A percentile compares a stretch with the other conserved stretches of the same genome.
Conservation (phyloP, 495 filamentous ascomycete species). For the Aspergillus incahuasiensis region DNA sequence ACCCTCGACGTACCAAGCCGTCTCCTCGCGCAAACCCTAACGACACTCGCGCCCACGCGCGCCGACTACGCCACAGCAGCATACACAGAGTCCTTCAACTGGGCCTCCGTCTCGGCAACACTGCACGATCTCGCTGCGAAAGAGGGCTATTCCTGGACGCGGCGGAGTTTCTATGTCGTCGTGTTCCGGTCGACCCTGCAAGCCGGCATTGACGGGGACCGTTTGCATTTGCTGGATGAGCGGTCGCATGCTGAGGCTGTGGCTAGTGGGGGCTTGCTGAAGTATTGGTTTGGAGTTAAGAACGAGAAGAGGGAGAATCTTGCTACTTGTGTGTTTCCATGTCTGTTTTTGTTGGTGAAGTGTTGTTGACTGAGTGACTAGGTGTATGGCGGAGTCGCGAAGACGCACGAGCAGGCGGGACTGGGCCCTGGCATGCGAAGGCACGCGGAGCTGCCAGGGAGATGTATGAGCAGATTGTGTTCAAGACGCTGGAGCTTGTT, state of each 20-base stretch:
- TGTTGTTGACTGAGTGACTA: conserved; percentile 16
- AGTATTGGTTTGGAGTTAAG: conserved; percentile 80
- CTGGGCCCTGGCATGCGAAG: conserved; percentile 51
- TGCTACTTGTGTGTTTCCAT: conserved; percentile 56
- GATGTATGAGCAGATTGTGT: conserved; percentile 53
- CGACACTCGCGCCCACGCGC: conserved; percentile 54
- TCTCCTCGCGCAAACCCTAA: conserved; percentile 67
- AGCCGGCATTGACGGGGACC: conserved; percentile 53
- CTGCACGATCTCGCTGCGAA: conserved; percentile 39
- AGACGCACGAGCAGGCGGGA: conserved; percentile 65
- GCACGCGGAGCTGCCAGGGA: conserved; percentile 31
- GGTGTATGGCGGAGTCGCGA: conserved; percentile 65
- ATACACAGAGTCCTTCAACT: conserved; percentile 76
- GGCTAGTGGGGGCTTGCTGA: conserved; percentile 74
- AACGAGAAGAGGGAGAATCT: conserved; percentile 62
- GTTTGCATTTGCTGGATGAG: conserved; percentile 65
- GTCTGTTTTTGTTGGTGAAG: not conserved
- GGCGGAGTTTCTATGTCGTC: conserved; percentile 71
- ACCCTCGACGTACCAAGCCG: conserved; percentile 58
- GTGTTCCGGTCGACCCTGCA: conserved; percentile 71
- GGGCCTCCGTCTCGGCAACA: conserved; percentile 55
- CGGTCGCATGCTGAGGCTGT: conserved; percentile 74
- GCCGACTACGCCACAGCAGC: conserved; percentile 71
- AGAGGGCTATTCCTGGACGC: conserved; percentile 54
- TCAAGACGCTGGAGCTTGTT: conserved; percentile 55